These are phyloP conservation scores for Lactarius evosmus DNA, from an alignment of 768 basidiomycete genomes.

Conservation along the genomic window DNA sequence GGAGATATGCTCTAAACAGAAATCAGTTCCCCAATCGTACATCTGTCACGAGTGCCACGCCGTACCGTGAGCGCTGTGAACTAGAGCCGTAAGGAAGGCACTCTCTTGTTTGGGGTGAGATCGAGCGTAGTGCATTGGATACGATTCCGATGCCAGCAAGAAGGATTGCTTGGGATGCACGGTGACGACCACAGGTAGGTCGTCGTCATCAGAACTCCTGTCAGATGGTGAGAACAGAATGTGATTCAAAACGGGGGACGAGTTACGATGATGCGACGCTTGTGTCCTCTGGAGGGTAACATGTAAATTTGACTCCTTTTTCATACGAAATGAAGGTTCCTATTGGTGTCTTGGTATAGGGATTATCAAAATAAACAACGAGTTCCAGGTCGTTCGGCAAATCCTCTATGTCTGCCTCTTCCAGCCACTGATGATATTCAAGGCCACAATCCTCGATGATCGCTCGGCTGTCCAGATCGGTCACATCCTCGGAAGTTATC, in stretches of 20 bases:
- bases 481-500: conserved; percentile 9
- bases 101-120: conserved; percentile 11
- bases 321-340: conserved; percentile 12
- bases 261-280: conserved; percentile 1
- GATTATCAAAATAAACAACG: conserved; percentile 7
- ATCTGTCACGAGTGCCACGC: not conserved
- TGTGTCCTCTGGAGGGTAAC: not conserved
- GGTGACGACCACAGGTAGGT: not conserved
- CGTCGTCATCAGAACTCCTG: conserved; percentile 5
- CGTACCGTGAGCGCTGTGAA: conserved; percentile 19
- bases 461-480: not conserved
- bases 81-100: conserved; percentile 12
- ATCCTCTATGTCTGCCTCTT: conserved; percentile 19
- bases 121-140: conserved; percentile 13
- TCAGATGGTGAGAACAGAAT: not conserved
- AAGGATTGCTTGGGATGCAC: conserved; percentile 9
- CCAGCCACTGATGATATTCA: conserved; percentile 13
- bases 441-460: conserved; percentile 5
- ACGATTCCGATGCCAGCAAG: conserved; percentile 5
- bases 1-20: conserved; percentile 12
- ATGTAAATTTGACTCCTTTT: conserved; percentile 8
- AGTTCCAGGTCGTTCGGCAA: conserved; percentile 13
- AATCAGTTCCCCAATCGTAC: not conserved
- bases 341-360: not conserved
- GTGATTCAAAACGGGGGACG: not conserved